Evolutionary conservation across 345 rosid genomes (phyloP), one percentile per base, ranked within the genome.

Genomic region (Capsella bursapastoris): DNA sequence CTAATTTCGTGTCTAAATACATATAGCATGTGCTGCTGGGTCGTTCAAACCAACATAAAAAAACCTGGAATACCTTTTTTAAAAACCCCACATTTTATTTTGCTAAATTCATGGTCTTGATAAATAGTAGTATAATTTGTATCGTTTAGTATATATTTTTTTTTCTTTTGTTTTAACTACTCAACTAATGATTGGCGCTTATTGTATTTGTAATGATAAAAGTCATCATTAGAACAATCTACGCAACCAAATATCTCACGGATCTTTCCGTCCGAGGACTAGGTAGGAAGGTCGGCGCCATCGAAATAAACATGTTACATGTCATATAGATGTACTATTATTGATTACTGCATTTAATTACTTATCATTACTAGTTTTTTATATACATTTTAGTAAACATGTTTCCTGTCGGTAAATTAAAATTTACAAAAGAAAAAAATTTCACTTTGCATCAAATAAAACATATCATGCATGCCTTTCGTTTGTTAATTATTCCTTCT

Each of bases 31-130:
- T 66, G 67, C 12, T 37, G 40, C 10, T 22, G 45, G 43, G 37
- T 58, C 22, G 78, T 59, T 28, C 16, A 51, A 50, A 67, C 68
- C 79, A 75, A 50, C 63, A 31, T 10, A 8, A 40, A 75, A 10
- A 67, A 75, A 67, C 68, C 73, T 67, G 73, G 47, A 66, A 63
- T 44, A 11, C 41, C 11, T 22, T 22, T 22, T 22, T 22, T 38
- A 8, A 38, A 38, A 38, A 9, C 3, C 3, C 41, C 12, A 8
- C 16, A 40, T 61, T 61, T 61, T 45, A 8, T 45, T 64, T 65
- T 65, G 32, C 57, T 31, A 37, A 14, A 10, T 6, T 10, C 4
- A 22, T 7, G 13, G 12, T 7, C 4, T 35, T 43, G 50, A 49
- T 1, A 34, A 0, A 34, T 34, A 22, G 8, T 2, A 6, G 8